phyloP scores from a whole-genome alignment of 1,284 basidiomycete species.

The Anthracocystis panici-leucophaei region DNA sequence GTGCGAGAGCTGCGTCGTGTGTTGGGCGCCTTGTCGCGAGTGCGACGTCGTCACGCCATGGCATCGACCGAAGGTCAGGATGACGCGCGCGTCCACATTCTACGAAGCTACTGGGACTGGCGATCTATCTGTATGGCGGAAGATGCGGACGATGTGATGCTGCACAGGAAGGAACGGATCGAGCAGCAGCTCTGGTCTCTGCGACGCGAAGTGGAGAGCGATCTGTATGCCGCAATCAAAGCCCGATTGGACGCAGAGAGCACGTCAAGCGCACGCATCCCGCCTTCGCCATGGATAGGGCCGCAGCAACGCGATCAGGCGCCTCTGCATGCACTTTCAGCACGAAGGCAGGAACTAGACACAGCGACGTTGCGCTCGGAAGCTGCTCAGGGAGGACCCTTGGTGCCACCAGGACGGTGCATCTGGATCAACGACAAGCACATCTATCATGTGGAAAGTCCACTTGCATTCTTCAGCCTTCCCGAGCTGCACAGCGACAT shows the following conservation, averaged over 20 bases:
- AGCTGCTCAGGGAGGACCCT: slow-evolving; percentile 57
- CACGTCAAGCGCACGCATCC: slow-evolving; percentile 24
- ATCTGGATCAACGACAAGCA: slow-evolving; percentile 59
- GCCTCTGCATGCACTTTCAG: slow-evolving; percentile 61
- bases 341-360: slow-evolving; percentile 60
- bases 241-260: slow-evolving; percentile 40
- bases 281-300: slow-evolving; percentile 64
- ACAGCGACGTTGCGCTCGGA: slow-evolving; percentile 61
- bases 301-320: slow-evolving; percentile 47
- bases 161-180: slow-evolving; percentile 57
- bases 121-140: slow-evolving; percentile 44
- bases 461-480: slow-evolving; percentile 64
- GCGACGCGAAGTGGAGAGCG: slow-evolving; percentile 65
- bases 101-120: slow-evolving; percentile 66
- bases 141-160: slow-evolving; percentile 59
- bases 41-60: slow-evolving; percentile 57
- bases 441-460: slow-evolving; percentile 58
- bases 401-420: slow-evolving; percentile 62
- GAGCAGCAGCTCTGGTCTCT: slow-evolving; percentile 65
- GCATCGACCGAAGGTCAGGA: slow-evolving; percentile 46
- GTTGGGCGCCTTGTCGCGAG: slow-evolving; percentile 63
- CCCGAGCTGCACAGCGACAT: slow-evolving; percentile 59
- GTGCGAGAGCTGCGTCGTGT: slow-evolving; percentile 66
- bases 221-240: slow-evolving; percentile 65
- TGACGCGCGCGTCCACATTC: slow-evolving; percentile 58